Evolutionary conservation across 352 stramenopile species (phyloP), one percentile per base, ranked within the genome.

Genomic region (Salisapilia sapeloensis): DNA sequence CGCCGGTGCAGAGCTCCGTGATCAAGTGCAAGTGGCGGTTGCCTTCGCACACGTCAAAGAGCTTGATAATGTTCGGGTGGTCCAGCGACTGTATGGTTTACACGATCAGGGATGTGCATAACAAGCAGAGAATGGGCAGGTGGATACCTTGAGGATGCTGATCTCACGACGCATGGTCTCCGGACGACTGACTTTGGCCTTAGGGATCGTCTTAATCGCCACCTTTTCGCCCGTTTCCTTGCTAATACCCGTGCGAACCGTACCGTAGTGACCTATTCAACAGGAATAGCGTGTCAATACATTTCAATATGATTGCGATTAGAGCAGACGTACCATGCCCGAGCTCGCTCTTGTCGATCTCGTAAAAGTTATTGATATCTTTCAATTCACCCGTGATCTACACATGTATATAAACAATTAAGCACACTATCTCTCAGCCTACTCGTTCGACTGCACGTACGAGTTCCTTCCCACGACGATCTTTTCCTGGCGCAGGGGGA

Each of bases 161-260:
- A 95, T 92, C 49, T 95, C 82, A 40, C 81, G 79, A 35, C 85
- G 90, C 40, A 99, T 81, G n/a, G 87, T 94, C 50, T 98, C 92
- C 2, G 96, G 69, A 38, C 92, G 86, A 15, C 66, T 83, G 14
- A 98, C 90, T 47, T 97, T 97, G 14, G 71, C 69, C 71, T 99
- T 99, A 26, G 84, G 69, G 46, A 99, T 98, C 13, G 89, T 96
- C 70, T 99, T 99, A 38, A 99, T 96, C n/a, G 95, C 94, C 50
- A 96, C 93, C 48, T 86, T 91, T 34, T 94, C 67, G 21, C 90
- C 89, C 9, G 79, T 96, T 34, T 74, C 53, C 30, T 93, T 93
- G 60, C 96, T 70, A 49, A 92, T 84, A 33, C 86, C 96, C 44
- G 96, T 92, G 28, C 94, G 76, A 18, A 99, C 95, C 0, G 96